Evolutionary conservation across 1,284 basidiomycete species (phyloP).

Genomic region (Ustilago sp.): DNA sequence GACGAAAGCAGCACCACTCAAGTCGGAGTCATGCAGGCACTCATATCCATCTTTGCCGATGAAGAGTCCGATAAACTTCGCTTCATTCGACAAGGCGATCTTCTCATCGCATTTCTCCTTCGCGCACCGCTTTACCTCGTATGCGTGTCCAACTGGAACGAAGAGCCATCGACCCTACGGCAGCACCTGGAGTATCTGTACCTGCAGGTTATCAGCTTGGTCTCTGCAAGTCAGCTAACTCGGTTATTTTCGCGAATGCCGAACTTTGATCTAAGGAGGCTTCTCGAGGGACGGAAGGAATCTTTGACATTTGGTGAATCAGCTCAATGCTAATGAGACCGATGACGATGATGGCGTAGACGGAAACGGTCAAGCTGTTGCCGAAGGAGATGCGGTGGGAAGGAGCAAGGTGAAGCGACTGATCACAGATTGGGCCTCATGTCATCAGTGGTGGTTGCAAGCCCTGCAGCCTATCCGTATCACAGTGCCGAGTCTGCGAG

Average conservation of each 20-base stretch:
- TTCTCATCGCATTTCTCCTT: conserved; percentile 85
- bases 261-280: conserved; percentile 88
- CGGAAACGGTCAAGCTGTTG: too few species aligned
- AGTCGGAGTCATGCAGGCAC: conserved; percentile 92
- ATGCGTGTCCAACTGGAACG: conserved; percentile 88
- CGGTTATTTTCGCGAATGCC: conserved; percentile 86
- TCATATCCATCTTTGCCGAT: conserved; percentile 77
- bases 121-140: conserved; percentile 90
- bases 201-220: conserved; percentile 88
- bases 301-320: conserved; percentile 54
- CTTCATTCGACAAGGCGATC: conserved; percentile 64
- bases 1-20: conserved; percentile 79
- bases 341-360: conserved; percentile 9
- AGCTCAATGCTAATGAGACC: conserved; percentile 49
- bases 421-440: conserved; percentile 69
- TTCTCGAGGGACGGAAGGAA: conserved; percentile 77
- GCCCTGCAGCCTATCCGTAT: conserved; percentile 84
- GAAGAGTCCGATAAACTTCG: conserved; percentile 61
- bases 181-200: conserved; percentile 94
- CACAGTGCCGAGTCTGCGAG: conserved; percentile 72
- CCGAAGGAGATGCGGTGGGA: neutral
- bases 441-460: conserved; percentile 76
- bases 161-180: conserved; percentile 89
- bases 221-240: conserved; percentile 84
- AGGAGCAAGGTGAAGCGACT: neutral